Conservation (phyloP, 768 basidiomycete species). For the Cystobasidium ongulense region DNA sequence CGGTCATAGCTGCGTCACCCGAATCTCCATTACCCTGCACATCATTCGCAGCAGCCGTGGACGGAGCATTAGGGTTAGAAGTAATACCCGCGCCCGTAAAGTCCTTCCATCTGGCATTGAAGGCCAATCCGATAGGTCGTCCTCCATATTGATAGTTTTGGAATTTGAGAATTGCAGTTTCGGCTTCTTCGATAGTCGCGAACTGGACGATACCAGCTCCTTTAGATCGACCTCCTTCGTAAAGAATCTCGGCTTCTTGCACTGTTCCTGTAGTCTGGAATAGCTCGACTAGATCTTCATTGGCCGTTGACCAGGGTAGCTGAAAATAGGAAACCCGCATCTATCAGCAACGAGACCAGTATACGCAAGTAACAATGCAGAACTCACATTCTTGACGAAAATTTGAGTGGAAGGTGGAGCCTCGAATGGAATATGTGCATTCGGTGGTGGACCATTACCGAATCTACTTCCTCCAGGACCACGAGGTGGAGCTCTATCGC, state of each 20-base stretch:
- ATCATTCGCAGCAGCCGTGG: no score
- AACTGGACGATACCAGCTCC: slow-evolving; percentile 96
- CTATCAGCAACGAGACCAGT: neutral
- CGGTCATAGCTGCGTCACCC: neutral
- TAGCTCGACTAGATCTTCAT: slow-evolving; percentile 93
- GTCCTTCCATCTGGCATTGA: slow-evolving; percentile 34
- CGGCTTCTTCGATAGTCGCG: slow-evolving; percentile 72
- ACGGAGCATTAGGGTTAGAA: neutral
- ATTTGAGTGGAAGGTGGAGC: slow-evolving; percentile 92
- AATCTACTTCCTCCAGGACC: slow-evolving; percentile 46
- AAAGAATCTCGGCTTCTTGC: slow-evolving; percentile 86
- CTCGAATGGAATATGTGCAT: slow-evolving; percentile 5
- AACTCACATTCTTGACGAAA: slow-evolving; percentile 94
- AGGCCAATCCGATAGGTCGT: slow-evolving; percentile 31
- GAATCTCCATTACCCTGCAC: neutral
- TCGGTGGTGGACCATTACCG: slow-evolving; percentile 52
- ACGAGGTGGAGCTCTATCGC: neutral
- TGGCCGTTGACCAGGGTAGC: slow-evolving; percentile 98
- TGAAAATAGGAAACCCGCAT: slow-evolving; percentile 43
- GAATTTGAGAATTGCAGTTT: slow-evolving; percentile 64
- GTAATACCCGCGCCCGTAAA: slow-evolving; percentile 2
- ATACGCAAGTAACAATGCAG: no score
- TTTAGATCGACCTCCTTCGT: slow-evolving; percentile 83
- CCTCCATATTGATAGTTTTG: slow-evolving; percentile 36
- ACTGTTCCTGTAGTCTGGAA: slow-evolving; percentile 97